Evolutionary conservation across 371 early-diverging fungal genomes (phyloP), one percentile per base, ranked within the genome.

Genomic region (Mucor circinelloides): DNA sequence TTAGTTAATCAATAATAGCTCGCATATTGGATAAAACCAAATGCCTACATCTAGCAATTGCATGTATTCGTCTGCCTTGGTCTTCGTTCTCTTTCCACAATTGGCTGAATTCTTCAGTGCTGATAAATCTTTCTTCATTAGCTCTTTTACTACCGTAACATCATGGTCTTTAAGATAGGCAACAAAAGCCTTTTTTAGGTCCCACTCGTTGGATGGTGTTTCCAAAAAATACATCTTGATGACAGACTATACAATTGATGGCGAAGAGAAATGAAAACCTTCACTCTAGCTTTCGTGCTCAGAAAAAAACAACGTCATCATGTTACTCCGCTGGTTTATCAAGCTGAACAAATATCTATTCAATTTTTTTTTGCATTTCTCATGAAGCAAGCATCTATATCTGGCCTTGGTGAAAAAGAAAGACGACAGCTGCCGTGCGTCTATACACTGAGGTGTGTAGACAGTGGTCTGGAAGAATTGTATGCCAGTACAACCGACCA

Each of bases 401-500:
- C 6, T 6, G 21, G 25, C 27, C 21, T 59, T 36, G 40, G 38
- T 19, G 17, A 8, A 56, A 30, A 56, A 56, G 4, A 56, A 56
- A 56, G 30, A 56, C 54, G 54, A 25, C 25, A 54, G 54, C 54
- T 27, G 54, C 27, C 15, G 54, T 54, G 23, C 54, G 28, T 54
- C 54, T 54, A 25, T 54, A 15, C 6, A 54, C 23, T 54, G 54
- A 54, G 54, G 54, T 54, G 27, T 54, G 27, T 27, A 54, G 54
- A 27, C 54, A 54, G 27, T 54, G 54, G 54, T 25, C 54, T 54
- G 54, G 27, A 15, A 5, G 15, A 55, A 55, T 55, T 55, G 56
- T 55, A 55, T 28, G 56, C 56, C 56, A 55, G 56, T 55, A 55
- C 56, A 55, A 55, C 56, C 56, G 56, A 55, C 31, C 27, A 31